phyloP scores from a whole-genome alignment of 108 stramenopile genomes.

The Pseudonitzschia multiseries region DNA sequence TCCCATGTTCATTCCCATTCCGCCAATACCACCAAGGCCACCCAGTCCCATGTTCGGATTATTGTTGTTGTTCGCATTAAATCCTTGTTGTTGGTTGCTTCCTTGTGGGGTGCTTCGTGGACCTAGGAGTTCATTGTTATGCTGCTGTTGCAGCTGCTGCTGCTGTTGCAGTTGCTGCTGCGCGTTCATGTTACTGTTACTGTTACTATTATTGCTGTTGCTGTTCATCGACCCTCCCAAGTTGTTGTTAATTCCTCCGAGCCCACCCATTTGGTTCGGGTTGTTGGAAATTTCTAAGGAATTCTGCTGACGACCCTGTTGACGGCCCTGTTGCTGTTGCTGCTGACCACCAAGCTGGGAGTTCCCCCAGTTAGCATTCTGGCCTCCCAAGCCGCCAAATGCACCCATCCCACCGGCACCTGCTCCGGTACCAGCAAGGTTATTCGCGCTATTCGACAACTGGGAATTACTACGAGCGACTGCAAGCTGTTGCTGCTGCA shows the following conservation, averaged over 20 bases:
- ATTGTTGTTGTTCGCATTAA: slow-evolving; percentile 9
- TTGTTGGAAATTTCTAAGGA: background rate
- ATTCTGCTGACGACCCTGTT: slow-evolving; percentile 10
- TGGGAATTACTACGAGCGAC: slow-evolving; percentile 20
- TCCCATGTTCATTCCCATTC: background rate
- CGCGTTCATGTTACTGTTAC: background rate
- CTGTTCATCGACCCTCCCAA: background rate
- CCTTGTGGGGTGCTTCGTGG: slow-evolving; percentile 1
- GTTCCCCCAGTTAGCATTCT: slow-evolving; percentile 14
- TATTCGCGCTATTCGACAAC: slow-evolving; percentile 16
- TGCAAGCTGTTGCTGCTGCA: slow-evolving; percentile 38
- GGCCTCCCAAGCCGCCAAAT: background rate
- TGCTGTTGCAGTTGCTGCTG: slow-evolving; percentile 22
- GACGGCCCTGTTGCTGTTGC: slow-evolving; percentile 15
- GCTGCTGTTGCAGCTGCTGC: slow-evolving; percentile 24
- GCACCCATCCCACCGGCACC: background rate
- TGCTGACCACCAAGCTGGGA: background rate
- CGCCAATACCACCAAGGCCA: background rate
- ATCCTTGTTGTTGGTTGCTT: background rate
- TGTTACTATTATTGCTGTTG: slow-evolving; percentile 18
- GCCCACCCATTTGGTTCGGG: slow-evolving; percentile 1
- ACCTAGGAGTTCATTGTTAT: slow-evolving; percentile 15
- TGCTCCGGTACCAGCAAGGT: background rate
- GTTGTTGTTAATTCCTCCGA: slow-evolving; percentile 8
- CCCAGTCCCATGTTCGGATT: background rate